phyloP scores from a whole-genome alignment of 1,139 yeast genomes.

The Geotrichum reessii region DNA sequence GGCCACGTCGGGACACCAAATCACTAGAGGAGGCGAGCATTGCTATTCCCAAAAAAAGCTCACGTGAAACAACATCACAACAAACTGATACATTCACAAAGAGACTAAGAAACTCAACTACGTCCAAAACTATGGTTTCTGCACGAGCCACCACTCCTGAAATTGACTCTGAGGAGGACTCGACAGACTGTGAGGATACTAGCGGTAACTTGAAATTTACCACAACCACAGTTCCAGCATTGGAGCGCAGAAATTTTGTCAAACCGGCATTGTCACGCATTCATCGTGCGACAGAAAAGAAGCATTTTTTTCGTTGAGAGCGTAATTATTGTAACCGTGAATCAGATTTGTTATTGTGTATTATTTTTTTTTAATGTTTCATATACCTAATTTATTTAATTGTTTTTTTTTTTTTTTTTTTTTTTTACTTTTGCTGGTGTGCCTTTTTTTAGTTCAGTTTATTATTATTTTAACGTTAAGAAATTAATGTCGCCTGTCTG shows the following conservation, averaged over 20 bases:
- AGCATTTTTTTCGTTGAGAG: constrained; percentile 11
- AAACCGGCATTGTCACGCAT: neutral
- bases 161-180: constrained; percentile 14
- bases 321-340: neutral
- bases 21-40: constrained; percentile 14
- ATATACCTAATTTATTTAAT: neutral
- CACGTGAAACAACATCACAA: constrained; percentile 2
- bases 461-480: neutral
- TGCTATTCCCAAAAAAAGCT: constrained; percentile 7
- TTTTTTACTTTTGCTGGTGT: neutral
- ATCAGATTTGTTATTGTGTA: neutral
- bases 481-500: neutral
- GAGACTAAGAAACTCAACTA: constrained; percentile 1
- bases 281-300: neutral
- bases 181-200: constrained; percentile 9
- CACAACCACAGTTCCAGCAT: constrained; percentile 4
- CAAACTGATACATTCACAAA: constrained; percentile 1
- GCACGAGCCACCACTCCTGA: constrained; percentile 12
- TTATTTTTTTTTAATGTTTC: neutral
- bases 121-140: neutral
- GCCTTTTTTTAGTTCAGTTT: neutral
- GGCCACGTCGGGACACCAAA: constrained; percentile 13
- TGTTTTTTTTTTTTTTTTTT: neutral
- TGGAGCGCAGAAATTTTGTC: neutral
- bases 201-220: neutral